Base-by-base conservation (phyloP, 768 basidiomycete species). In the Rhodosporidiobolus sp. region DNA sequence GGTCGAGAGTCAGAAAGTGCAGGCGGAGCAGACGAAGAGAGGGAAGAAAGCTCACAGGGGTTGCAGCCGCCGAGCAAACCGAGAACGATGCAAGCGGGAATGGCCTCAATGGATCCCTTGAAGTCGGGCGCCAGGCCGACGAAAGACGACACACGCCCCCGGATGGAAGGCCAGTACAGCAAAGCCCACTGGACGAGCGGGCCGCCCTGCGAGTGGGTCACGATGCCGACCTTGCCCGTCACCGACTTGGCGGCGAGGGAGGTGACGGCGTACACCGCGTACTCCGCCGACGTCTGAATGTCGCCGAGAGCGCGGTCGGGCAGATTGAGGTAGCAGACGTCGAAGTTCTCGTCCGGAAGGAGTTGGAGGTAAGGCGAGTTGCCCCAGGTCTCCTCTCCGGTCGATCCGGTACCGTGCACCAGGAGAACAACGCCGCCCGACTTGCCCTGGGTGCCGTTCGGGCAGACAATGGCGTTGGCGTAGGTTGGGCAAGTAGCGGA, bases 341-440 rank as follows among this genome's bases (percentile, higher is more conserved):
- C 80, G 65, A 77, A 79, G 6, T 75, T 76, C 4, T 60, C 78
- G 12, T 57, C 38, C 5, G 80, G 80, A 1, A 80, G 67, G 22
- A 78, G 60, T 20, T 68, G 65, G 17, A 63, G 49, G 70, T 79
- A 80, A 0, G 80, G 80, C 7, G 78, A 77, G 12, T 65, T 38
- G n/a, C 28, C 73, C 79, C 79, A 80, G 6, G 74, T 77, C 63
- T 79, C 80, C 7, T 60, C 34, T 17, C 77, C 79, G 1, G 74
- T 76, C 26, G 58, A 46, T 2, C 28, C 45, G 6, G 80, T 80
- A 1, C 80, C 80, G 65, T 80, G 79, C 4, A 80, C 79, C 8
- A 79, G 75, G 22, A 80, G 74, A 4, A 80, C 80, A 50, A 77
- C 64, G 20, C 79, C 80, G n/a, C 77, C 74, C 8, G 53, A 24